Evolutionary conservation across 257 asterid species (phyloP), one percentile per base, ranked within the genome.

Genomic region (Schizonepeta tenuifolia): DNA sequence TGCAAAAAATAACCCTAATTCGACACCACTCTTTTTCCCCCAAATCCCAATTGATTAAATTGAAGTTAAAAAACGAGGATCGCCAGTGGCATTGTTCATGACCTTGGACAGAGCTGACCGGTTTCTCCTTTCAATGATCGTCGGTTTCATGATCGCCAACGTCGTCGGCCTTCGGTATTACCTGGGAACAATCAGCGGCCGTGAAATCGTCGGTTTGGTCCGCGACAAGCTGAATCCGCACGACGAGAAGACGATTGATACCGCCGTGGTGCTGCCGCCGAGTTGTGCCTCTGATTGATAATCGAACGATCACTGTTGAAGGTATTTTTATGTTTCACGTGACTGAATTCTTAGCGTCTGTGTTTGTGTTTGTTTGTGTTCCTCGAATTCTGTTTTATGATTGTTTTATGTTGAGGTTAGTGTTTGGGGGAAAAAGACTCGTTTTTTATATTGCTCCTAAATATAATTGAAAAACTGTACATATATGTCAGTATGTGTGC

Each of bases 181-280:
- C 78, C 56, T 58, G 11, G 96, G 94, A 0, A 81, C 79, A 0
- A 83, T 90, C 65, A 83, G 76, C 62, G 95, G 93, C 69, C 83
- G 93, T 0, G 96, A 92, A 65, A 55, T 86, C 60, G 94, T 92
- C 62, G 90, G 89, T n/a, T 77, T 92, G 62, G 85, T 86, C 38
- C 90, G 96, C 24, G 92, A 90, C 5, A 89, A 86, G 9, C 61
- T 83, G 56, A 88, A 92, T 46, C 84, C 83, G 1, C 56, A 75
- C 56, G 96, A 92, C 41, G 70, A 8, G 0, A 83, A 89, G 70
- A 96, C 98, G 10, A 92, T 92, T 21, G 66, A n/a, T n/a, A n/a
- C n/a, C n/a, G n/a, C n/a, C 85, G 88, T 66, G 4, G 80, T 10
- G 87, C 83, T 22, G 89, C 96, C 6, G 78, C 78, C 17, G 89